Base-by-base conservation (phyloP, 2,329 filamentous ascomycete genomes). In the Chaetomium sp. region DNA sequence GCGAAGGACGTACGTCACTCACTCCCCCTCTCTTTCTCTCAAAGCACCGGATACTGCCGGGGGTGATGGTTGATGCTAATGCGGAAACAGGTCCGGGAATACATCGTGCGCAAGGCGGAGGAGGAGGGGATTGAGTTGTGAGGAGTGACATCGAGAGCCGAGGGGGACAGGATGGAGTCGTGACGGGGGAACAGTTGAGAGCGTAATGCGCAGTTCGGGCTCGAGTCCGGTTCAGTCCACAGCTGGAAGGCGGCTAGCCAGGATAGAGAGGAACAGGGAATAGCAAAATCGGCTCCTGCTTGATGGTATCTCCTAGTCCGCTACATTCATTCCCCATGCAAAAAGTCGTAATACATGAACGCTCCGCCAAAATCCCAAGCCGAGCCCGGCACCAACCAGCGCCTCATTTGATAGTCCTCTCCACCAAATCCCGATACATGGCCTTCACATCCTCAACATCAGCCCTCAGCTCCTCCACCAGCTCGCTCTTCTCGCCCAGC, bases 401-500 rank as follows among this genome's bases (percentile, higher is more conserved):
- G 8, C n/a, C 9, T 23, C 53, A 72, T 27, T 68, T 72, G 10
- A 93, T 87, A 64, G 92, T 94, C 74, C 89, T 87, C 79, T 96
- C 91, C 57, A 96, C 90, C 76, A 99, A 79, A 75, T 98, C 94
- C 70, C 92, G 87, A 80, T 98, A 98, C 84, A 99, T 97, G 74
- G 89, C 90, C 82, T 99, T 99, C 75, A 99, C 83, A 81, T 99
- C 95, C 69, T 88, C 83, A 60, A 99, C 90, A 81, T 98, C 95
- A 13, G 90, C 89, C 76, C 84, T 87, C 70, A 99, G 80, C 81
- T 99, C 95, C 74, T 97, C 93, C 2, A 97, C 93, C 73, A 90
- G 81, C 81, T 99, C 95, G 76, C 92, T 97, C 85, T 97, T 97
- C 84, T 99, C 95, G 1, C 95, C 95, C 63, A 99, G 79, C 87